These are phyloP conservation scores for Neoboletus subvelutipes DNA, from an alignment of 768 basidiomycete genomes.

Conservation along the genomic window DNA sequence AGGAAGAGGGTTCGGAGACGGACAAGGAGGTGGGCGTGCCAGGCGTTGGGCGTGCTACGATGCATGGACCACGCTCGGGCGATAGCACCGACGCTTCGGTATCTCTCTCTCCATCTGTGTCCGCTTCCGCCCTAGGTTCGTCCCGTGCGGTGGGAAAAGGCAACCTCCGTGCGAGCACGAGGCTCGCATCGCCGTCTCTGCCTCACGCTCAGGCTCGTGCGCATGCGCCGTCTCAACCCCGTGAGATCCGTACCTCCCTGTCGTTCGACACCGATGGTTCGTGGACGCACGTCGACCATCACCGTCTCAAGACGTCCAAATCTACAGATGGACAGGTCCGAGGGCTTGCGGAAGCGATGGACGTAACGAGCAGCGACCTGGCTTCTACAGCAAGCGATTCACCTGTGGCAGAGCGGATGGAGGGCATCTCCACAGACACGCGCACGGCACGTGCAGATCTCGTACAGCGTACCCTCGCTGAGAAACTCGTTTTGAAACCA, in stretches of 20 bases:
- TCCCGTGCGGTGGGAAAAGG: slow-evolving; percentile 2
- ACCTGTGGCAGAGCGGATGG: slow-evolving; percentile 33
- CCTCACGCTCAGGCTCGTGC: slow-evolving; percentile 20
- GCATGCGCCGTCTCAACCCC: slow-evolving; percentile 11
- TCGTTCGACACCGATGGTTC: slow-evolving; percentile 54
- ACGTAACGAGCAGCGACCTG: slow-evolving; percentile 48
- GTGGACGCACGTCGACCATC: slow-evolving; percentile 70
- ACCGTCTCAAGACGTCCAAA: slow-evolving; percentile 20
- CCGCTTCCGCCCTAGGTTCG: neutral
- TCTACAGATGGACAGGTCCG: slow-evolving; percentile 8
- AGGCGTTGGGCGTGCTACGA: neutral
- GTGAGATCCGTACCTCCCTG: slow-evolving; percentile 16
- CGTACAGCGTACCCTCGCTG: slow-evolving; percentile 50
- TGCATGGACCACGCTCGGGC: slow-evolving; percentile 3
- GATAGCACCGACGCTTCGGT: slow-evolving; percentile 21
- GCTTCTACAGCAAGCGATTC: slow-evolving; percentile 52
- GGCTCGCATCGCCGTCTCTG: slow-evolving; percentile 12
- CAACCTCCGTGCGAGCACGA: slow-evolving; percentile 2
- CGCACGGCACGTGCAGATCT: slow-evolving; percentile 25
- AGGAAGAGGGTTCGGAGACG: slow-evolving; percentile 6
- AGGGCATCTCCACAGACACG: slow-evolving; percentile 33
- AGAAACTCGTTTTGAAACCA: slow-evolving; percentile 63
- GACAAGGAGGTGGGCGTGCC: slow-evolving; percentile 6
- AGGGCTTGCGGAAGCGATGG: slow-evolving; percentile 28
- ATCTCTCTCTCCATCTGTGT: slow-evolving; percentile 1